These are phyloP conservation scores for Xerocomus potaroensis DNA, from an alignment of 768 basidiomycete genomes.

Conservation along the genomic window DNA sequence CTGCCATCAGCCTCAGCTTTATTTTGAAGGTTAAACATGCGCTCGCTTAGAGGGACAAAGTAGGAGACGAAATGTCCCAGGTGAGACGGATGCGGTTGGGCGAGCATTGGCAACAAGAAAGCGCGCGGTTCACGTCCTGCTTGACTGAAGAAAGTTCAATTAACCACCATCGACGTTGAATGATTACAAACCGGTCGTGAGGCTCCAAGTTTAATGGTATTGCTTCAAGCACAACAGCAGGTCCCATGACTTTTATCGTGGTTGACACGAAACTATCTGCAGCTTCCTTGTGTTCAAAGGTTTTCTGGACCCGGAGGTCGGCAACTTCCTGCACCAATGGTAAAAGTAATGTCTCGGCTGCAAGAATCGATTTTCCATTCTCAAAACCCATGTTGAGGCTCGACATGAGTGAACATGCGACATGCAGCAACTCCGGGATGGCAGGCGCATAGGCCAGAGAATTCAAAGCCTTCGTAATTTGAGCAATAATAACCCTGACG, in stretches of 20 bases:
- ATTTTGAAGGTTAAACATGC: constrained; percentile 85
- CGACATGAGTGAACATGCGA: constrained; percentile 65
- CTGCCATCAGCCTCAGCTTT: constrained; percentile 70
- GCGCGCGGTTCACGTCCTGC: constrained; percentile 82
- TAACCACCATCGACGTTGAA: neutral
- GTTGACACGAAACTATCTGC: constrained; percentile 75
- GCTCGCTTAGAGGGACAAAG: constrained; percentile 92
- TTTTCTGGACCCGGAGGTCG: constrained; percentile 69
- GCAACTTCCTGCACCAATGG: constrained; percentile 69
- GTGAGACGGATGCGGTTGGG: constrained; percentile 75
- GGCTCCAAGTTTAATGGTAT: constrained; percentile 89
- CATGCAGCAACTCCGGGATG: constrained; percentile 74
- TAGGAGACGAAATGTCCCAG: constrained; percentile 82
- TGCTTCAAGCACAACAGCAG: constrained; percentile 64
- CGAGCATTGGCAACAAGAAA: constrained; percentile 84
- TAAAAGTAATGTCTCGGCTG: constrained; percentile 66
- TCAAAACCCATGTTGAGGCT: constrained; percentile 52
- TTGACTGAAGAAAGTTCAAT: constrained; percentile 40
- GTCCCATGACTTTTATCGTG: constrained; percentile 84
- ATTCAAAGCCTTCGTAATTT: constrained; percentile 64
- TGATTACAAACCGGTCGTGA: constrained; percentile 57
- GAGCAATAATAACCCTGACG: constrained; percentile 59
- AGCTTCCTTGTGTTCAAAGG: constrained; percentile 87
- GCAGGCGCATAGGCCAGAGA: constrained; percentile 69
- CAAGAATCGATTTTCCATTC: constrained; percentile 41